phyloP scores from a whole-genome alignment of 2,329 filamentous ascomycete species.

The Raffaelea arxii region DNA sequence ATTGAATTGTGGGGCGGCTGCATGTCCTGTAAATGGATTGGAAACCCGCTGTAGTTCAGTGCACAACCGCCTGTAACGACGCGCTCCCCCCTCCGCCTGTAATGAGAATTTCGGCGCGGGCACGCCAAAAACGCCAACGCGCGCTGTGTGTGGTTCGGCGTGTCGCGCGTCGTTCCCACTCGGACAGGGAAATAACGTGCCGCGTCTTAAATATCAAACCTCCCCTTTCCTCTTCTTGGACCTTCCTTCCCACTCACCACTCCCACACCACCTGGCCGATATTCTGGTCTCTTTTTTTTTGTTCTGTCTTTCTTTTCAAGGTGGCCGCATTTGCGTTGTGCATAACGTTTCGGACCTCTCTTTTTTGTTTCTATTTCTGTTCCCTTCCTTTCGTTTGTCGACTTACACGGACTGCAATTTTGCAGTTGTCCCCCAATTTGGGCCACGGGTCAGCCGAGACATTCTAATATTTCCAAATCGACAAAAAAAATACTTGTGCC shows the following conservation, averaged over 20 bases:
- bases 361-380: not conserved
- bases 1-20: too few species aligned
- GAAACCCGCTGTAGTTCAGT: conserved; percentile 2
- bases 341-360: not conserved
- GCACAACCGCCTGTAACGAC: conserved; percentile 3
- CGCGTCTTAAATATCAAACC: conserved; percentile 13
- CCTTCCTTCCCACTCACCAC: conserved; percentile 1
- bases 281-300: not conserved
- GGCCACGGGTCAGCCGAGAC: too few species aligned
- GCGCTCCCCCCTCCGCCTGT: conserved; percentile 4
- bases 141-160: conserved; percentile 5
- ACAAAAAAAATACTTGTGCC: too few species aligned
- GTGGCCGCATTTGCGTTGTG: not conserved
- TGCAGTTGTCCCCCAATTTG: too few species aligned
- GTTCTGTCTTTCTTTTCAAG: not conserved
- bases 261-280: not conserved
- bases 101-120: not conserved
- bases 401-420: not conserved
- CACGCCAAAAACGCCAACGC: conserved; percentile 16
- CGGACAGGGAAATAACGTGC: conserved; percentile 11
- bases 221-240: conserved; percentile 7
- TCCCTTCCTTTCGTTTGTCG: not conserved
- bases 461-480: too few species aligned
- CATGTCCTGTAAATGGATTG: not conserved
- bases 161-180: conserved; percentile 13